These are phyloP conservation scores for Golubevia sp. DNA, from an alignment of 1,284 basidiomycete species.

Conservation along the genomic window DNA sequence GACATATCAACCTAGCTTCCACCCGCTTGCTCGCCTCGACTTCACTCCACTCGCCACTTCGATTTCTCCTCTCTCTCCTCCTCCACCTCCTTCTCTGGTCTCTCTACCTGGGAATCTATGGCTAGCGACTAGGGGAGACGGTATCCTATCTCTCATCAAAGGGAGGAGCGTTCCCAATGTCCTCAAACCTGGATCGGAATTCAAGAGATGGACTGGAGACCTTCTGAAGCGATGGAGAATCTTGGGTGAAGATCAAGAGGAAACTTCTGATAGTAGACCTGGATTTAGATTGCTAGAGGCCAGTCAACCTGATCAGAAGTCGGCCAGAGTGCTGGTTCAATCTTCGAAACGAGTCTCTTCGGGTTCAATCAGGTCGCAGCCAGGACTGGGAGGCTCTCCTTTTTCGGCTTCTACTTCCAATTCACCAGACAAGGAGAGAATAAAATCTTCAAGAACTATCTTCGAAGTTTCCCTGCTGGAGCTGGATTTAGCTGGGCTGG, in stretches of 20 bases:
- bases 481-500: neutral
- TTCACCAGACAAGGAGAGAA: neutral
- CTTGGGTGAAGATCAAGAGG: neutral
- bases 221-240: neutral
- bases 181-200: too few relatives aligned
- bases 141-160: too few relatives aligned
- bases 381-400: neutral
- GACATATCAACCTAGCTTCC: too few relatives aligned
- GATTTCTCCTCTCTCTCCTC: too few relatives aligned
- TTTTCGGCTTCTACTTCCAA: neutral
- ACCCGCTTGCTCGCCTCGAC: too few relatives aligned
- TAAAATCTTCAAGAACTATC: constrained; percentile 2
- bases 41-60: too few relatives aligned
- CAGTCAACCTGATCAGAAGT: neutral
- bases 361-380: too few relatives aligned
- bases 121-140: too few relatives aligned
- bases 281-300: constrained; percentile 9
- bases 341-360: neutral
- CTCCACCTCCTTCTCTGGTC: too few relatives aligned
- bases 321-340: neutral
- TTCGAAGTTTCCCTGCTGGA: constrained; percentile 23
- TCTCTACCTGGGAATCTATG: too few relatives aligned
- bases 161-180: too few relatives aligned
- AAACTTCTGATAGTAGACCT: neutral
- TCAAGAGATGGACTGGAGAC: too few relatives aligned